phyloP scores from a whole-genome alignment of 495 filamentous ascomycete species.

The Daldinia decipiens region DNA sequence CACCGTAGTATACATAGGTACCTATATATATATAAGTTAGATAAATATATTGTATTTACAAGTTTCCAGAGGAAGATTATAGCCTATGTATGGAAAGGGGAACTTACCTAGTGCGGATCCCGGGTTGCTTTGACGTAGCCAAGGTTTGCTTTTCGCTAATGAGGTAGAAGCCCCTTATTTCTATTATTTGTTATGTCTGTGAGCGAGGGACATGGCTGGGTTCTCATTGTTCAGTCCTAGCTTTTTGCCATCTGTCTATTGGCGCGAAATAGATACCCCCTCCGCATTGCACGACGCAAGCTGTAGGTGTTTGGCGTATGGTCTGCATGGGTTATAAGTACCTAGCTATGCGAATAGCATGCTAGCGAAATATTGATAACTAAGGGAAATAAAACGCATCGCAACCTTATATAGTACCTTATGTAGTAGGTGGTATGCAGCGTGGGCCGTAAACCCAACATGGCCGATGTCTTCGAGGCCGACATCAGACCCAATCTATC shows the following conservation, averaged over 20 bases:
- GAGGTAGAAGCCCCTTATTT: conserved; percentile 4
- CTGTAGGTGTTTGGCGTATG: conserved; percentile 7
- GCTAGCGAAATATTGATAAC: not conserved
- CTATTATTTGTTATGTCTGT: conserved; percentile 3
- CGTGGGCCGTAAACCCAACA: conserved; percentile 34
- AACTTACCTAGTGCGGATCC: conserved; percentile 8
- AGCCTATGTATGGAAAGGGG: conserved; percentile 12
- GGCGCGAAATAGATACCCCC: conserved; percentile 8
- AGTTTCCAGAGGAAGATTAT: not conserved
- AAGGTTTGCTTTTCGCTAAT: conserved; percentile 9
- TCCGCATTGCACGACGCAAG: conserved; percentile 1
- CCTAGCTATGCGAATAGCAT: not conserved
- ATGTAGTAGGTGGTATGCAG: conserved; percentile 28
- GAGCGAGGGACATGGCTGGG: not conserved
- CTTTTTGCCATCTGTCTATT: not conserved
- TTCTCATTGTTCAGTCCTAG: not conserved
- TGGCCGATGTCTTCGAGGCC: conserved; percentile 16
- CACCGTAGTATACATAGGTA: not conserved
- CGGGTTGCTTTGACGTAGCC: conserved; percentile 15
- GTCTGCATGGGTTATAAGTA: not conserved
- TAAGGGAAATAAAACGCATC: conserved; percentile 18
- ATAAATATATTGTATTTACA: not conserved
- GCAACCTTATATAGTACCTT: conserved; percentile 26
- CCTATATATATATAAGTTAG: not conserved
- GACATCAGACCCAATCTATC: conserved; percentile 11